phyloP scores from a whole-genome alignment of 225 moss, liverwort and hornwort species.

The Neckera pumila region DNA sequence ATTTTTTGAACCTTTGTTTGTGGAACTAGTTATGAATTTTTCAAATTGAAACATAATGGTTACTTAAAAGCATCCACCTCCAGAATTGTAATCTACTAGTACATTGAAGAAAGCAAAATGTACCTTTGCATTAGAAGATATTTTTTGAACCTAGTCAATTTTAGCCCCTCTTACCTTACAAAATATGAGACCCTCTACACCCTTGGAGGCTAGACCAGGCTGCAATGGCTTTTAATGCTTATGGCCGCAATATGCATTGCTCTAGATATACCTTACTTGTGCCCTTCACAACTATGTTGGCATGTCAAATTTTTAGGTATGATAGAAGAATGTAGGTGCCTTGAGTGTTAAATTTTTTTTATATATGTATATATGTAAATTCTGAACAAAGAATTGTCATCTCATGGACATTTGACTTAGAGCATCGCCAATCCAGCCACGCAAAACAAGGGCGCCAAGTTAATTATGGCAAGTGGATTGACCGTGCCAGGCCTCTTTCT shows the following conservation, averaged over 20 bases:
- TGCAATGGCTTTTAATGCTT: accelerated
- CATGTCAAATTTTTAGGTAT: background rate
- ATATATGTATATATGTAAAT: background rate
- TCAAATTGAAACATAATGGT: background rate
- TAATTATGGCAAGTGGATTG: no score
- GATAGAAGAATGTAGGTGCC: no score
- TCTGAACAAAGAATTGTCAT: background rate
- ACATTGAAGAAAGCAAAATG: background rate
- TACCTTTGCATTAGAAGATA: background rate
- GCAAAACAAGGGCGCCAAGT: no score
- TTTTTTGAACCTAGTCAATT: accelerated
- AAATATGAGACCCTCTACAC: background rate
- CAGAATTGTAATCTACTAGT: background rate
- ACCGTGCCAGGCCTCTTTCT: no score
- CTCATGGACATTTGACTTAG: no score
- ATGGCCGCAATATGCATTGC: no score
- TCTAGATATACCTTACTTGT: accelerated
- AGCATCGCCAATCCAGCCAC: no score
- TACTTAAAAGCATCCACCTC: no score
- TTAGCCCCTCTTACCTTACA: accelerated
- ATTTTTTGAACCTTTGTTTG: background rate
- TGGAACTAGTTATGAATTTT: background rate
- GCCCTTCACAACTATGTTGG: accelerated
- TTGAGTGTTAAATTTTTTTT: accelerated
- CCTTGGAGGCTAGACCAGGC: accelerated